Percentiles rank a stretch among this genome's conserved stretches.
Conservation (phyloP, 352 stramenopile species). For the Stephanocyclus meneghinianus region DNA sequence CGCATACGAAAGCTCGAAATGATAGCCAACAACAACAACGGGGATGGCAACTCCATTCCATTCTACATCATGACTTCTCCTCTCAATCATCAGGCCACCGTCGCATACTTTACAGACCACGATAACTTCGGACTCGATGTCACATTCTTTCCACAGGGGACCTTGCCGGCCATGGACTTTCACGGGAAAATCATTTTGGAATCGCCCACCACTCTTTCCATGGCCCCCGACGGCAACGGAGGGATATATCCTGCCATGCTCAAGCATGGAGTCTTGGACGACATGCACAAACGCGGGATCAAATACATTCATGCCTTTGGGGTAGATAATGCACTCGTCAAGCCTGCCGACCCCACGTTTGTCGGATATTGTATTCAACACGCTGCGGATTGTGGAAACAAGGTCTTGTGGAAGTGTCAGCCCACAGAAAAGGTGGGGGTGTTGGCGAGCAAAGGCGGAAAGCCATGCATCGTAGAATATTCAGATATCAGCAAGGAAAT, state of each 20-base stretch:
- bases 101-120: conserved; percentile 88
- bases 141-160: conserved; percentile 95
- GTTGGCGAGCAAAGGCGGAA: conserved; percentile 60
- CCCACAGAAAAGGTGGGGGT: conserved; percentile 90
- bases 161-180: conserved; percentile 90
- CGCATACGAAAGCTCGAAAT: conserved; percentile 86
- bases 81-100: conserved; percentile 92
- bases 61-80: conserved; percentile 97
- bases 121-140: conserved; percentile 93
- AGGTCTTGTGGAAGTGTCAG: conserved; percentile 92
- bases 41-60: conserved; percentile 43
- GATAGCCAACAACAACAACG: conserved; percentile 25
- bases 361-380: conserved; percentile 93
- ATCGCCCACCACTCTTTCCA: conserved; percentile 83
- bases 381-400: conserved; percentile 93
- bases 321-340: conserved; percentile 97
- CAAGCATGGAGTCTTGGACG: conserved; percentile 86
- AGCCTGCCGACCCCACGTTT: conserved; percentile 93
- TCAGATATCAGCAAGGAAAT: conserved; percentile 90
- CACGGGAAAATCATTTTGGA: conserved; percentile 96
- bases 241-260: conserved; percentile 92
- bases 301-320: conserved; percentile 95
- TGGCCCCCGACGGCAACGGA: conserved; percentile 97
- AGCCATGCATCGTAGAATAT: conserved; percentile 93
- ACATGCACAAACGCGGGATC: conserved; percentile 87